These are phyloP conservation scores for Paraglomus occultum DNA, from an alignment of 192 early-diverging fungal species.

Conservation along the genomic window DNA sequence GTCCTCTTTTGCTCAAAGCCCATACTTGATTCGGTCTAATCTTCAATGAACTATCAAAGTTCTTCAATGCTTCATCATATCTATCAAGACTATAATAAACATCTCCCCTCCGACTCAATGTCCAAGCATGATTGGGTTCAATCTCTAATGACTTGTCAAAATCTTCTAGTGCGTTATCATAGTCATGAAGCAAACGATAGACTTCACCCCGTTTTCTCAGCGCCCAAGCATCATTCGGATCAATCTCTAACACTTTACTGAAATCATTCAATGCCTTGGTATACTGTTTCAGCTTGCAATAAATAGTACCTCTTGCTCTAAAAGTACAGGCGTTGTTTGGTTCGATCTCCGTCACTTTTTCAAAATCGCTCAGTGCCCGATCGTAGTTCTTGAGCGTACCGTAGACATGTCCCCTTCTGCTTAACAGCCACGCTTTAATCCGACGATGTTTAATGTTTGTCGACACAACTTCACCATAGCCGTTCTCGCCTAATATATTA, in stretches of 20 bases:
- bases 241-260: slow-evolving; percentile 6
- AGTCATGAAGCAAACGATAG: not conserved
- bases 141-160: not conserved
- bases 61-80: not conserved
- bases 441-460: too few species aligned
- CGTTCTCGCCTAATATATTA: too few species aligned
- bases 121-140: not conserved
- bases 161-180: slow-evolving; percentile 4
- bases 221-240: slow-evolving; percentile 11
- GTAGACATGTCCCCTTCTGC: too few species aligned
- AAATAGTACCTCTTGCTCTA: not conserved
- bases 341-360: not conserved
- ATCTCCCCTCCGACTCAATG: not conserved
- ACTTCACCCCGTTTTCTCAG: slow-evolving; percentile 1
- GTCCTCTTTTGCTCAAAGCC: not conserved
- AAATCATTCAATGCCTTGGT: not conserved
- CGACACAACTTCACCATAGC: too few species aligned
- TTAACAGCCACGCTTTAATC: too few species aligned
- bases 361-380: not conserved
- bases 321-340: slow-evolving; percentile 8
- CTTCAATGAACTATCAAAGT: slow-evolving; percentile 11
- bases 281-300: not conserved
- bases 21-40: not conserved
- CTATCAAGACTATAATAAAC: not conserved
- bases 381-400: not conserved